Base-by-base conservation (phyloP, 768 basidiomycete species). In the Pholiota conissans region DNA sequence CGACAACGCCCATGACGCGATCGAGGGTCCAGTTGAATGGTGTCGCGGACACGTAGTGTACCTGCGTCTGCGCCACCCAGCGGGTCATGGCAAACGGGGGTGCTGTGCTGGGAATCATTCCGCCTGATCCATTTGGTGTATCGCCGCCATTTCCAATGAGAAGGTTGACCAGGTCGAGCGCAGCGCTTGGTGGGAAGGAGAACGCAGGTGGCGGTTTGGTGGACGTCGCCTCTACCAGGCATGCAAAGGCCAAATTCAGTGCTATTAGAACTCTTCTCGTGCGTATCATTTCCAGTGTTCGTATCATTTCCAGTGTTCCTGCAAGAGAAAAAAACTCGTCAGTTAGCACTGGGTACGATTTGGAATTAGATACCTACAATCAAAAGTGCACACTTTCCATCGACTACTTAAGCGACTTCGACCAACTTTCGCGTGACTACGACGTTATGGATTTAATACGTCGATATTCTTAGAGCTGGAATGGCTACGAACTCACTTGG, bases 61-160 rank as follows among this genome's bases (percentile, higher is more conserved):
- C 74, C 57, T 88, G 81, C 8, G 88, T 92, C 69, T 90, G 89
- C 0, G 90, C 88, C 10, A 90, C 87, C 91, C 91, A 92, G 29
- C 91, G 81, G 0, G 90, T 91, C 90, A 91, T 91, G 5, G 82
- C 91, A 63, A 93, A 93, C 0, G 91, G 91, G 3, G 90, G 89
- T 4, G 84, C 85, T 3, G 80, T 80, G 30, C 85, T 86, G 0
- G 89, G 89, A 47, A 91, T 89, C 87, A 89, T 90, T 0, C 89
- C 89, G 26, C 89, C 89, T 0, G 86, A 85, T 1, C 80, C 82
- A 62, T 89, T 84, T 1, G 89, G 88, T 0, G 82, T 82, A 59
- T 84, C 81, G 0, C 89, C 89, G 0, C 86, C 87, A 60, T 89
- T 90, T 9, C 89, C 89, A 47, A 90, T 90, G 37, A 89, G 74